Conservation (phyloP, 257 asterid genomes). For the Rehmannia glutinosa region DNA sequence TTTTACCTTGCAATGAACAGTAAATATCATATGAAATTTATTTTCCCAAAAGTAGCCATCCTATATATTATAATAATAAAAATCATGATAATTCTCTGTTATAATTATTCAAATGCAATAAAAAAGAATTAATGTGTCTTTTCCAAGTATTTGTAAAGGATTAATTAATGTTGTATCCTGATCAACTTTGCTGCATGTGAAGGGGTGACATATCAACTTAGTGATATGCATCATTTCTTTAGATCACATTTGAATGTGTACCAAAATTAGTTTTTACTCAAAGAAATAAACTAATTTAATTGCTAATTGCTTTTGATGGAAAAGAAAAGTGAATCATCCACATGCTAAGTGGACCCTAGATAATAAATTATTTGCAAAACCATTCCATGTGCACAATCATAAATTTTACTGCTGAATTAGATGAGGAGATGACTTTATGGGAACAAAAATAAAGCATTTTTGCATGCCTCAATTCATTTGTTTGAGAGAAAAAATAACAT, state of each 20-base stretch:
- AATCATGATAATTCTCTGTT: no score
- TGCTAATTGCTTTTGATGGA: neutral
- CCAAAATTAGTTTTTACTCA: conserved; percentile 2
- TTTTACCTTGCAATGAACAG: no score
- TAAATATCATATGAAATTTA: no score
- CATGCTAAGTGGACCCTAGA: conserved; percentile 23
- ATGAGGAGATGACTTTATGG: conserved; percentile 9
- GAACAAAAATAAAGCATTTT: neutral
- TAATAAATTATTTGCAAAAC: conserved; percentile 13
- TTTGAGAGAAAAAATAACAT: neutral
- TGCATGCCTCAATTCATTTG: conserved; percentile 8
- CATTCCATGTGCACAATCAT: conserved; percentile 25
- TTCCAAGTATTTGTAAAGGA: no score
- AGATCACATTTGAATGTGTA: conserved; percentile 11
- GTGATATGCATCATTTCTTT: conserved; percentile 21
- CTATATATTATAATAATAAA: no score
- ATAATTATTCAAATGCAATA: no score
- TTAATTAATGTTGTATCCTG: no score
- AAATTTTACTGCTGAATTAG: conserved; percentile 12
- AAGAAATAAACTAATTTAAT: neutral
- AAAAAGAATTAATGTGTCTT: no score
- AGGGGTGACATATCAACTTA: no score
- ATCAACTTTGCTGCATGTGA: no score
- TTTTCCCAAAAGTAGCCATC: no score
- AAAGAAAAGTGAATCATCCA: conserved; percentile 6